Conservation (phyloP, 1,139 yeast species). For the Lodderomyces orthopsilosis region DNA sequence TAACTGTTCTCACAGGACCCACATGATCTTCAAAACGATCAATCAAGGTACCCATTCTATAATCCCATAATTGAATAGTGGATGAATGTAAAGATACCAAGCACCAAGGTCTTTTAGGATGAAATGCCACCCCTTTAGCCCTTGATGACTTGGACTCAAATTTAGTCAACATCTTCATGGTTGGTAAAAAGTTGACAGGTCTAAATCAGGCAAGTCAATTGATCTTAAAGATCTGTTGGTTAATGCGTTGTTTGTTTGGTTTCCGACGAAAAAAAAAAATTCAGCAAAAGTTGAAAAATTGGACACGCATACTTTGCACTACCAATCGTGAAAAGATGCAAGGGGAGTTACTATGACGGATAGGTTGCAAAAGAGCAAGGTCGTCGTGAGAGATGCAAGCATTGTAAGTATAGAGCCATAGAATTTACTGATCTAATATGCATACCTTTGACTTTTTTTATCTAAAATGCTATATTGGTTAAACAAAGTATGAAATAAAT, state of each 20-base stretch:
- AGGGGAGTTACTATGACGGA: too few relatives aligned
- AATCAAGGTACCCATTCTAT: slow-evolving; percentile 96
- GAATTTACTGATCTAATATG: too few relatives aligned
- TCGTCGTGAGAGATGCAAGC: too few relatives aligned
- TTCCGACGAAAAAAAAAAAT: not conserved
- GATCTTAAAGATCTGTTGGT: too few relatives aligned
- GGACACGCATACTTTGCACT: slow-evolving; percentile 12
- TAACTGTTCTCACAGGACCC: slow-evolving; percentile 95
- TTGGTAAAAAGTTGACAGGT: slow-evolving; percentile 20
- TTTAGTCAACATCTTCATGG: slow-evolving; percentile 95
- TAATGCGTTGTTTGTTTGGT: not conserved
- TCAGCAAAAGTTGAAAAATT: slow-evolving; percentile 3
- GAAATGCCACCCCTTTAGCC: slow-evolving; percentile 98
- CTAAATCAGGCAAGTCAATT: too few relatives aligned
- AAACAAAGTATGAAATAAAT: slow-evolving; percentile 20
- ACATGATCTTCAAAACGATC: slow-evolving; percentile 98
- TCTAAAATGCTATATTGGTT: slow-evolving; percentile 5
- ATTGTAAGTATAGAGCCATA: too few relatives aligned
- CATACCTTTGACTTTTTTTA: too few relatives aligned
- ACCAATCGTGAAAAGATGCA: not conserved
- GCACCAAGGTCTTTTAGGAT: slow-evolving; percentile 96
- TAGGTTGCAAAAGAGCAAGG: too few relatives aligned
- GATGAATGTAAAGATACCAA: slow-evolving; percentile 92
- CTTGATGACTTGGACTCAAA: slow-evolving; percentile 98
- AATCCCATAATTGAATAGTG: slow-evolving; percentile 97